Conservation (phyloP, 805 yeast species). For the Lipomyces japonicus region DNA sequence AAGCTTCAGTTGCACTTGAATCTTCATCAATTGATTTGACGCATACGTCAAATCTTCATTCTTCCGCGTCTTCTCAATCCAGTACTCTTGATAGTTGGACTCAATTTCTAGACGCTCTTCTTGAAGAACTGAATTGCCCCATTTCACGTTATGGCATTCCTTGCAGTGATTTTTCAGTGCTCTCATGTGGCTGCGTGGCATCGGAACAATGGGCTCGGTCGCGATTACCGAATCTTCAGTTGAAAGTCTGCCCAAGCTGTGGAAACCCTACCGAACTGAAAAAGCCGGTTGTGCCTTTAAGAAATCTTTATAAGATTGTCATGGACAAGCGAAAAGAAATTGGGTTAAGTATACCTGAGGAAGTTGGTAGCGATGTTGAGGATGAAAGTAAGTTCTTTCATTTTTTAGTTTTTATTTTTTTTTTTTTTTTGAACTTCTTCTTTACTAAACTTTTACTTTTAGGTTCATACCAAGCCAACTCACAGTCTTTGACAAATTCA, state of each 20-base stretch:
- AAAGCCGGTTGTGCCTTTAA: constrained; percentile 23
- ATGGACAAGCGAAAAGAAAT: constrained; percentile 27
- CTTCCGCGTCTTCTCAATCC: constrained; percentile 15
- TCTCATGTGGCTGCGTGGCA: constrained; percentile 28
- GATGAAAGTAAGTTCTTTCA: constrained; percentile 17
- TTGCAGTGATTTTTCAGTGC: constrained; percentile 23
- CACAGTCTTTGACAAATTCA: background rate
- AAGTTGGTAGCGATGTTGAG: constrained; percentile 28
- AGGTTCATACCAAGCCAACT: too few relatives aligned
- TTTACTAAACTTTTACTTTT: background rate
- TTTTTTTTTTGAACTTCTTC: too few relatives aligned
- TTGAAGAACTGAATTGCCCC: constrained; percentile 25
- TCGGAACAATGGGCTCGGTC: constrained; percentile 29
- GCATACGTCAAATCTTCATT: background rate
- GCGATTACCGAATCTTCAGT: constrained; percentile 22
- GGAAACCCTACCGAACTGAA: constrained; percentile 27
- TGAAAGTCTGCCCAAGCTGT: constrained; percentile 26
- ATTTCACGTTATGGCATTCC: constrained; percentile 28
- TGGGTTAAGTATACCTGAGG: constrained; percentile 25
- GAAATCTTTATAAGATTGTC: constrained; percentile 24
- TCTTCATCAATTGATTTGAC: background rate
- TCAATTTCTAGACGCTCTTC: constrained; percentile 22
- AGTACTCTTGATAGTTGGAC: constrained; percentile 25
- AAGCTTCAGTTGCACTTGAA: background rate
- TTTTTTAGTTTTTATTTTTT: too few relatives aligned